Base-by-base conservation (phyloP, 805 yeast species). In the Tetrapisispora iriomotensis region DNA sequence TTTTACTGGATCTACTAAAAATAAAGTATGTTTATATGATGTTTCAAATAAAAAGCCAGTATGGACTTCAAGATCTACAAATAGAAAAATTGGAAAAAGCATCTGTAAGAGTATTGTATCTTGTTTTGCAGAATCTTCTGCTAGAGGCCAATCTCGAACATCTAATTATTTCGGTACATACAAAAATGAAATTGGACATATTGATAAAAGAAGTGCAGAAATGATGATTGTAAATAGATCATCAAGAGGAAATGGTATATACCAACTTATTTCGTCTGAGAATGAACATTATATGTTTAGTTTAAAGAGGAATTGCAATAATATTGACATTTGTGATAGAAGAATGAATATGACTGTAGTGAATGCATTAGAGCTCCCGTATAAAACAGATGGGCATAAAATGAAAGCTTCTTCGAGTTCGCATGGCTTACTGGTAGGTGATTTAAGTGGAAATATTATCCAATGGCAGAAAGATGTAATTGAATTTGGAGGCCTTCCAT, bases 281-380 rank as follows among this genome's bases (percentile, higher is more conserved):
- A 67, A 64, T 47, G 67, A 63, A 4, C 59, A 57, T 28, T 67
- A 56, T 37, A 15, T 65, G 5, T 68, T 56, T 39, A 53, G 54
- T 1, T 21, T 65, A 1, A 49, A 58, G 24, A 48, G 74, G 24
- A 50, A 56, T 25, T 42, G 58, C 8, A 38, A 46, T 18, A 30
- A 14, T 1, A 61, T 68, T 18, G 56, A 56, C 5, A 48, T 67
- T 3, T 39, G 65, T 10, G 74, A 68, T 40, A 28, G 48, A 3
- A 42, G 74, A 22, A 56, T 34, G 13, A 29, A 43, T 6, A 37
- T 27, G 13, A 9, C 24, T 7, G 36, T 37, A 23, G 34, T 54
- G 0, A 52, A 47, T 25, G 34, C 39, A n/a, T 39, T 57, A 14
- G 15, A 22, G 3, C 42, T 57, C 6, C 61, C 62, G 2, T 54